Base-by-base conservation (phyloP, 441 rosid genomes). In the Aleurites moluccanus region DNA sequence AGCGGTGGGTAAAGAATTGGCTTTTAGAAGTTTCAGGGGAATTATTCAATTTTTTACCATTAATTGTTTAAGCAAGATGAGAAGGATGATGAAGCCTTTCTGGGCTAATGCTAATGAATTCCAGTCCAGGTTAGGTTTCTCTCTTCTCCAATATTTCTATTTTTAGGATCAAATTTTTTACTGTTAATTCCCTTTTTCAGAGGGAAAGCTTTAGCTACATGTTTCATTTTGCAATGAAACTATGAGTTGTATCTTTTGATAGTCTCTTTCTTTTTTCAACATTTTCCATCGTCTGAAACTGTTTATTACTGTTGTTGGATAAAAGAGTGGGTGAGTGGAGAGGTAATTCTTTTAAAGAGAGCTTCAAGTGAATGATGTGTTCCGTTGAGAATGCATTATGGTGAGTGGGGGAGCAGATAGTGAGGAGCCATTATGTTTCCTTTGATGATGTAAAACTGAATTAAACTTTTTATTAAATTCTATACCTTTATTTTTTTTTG, bases 81-180 rank as follows among this genome's bases (percentile, higher is more conserved):
- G 75, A 69, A 71, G 68, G 70, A 78, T 74, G 82, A 64, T 38
- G 40, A 38, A 63, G 69, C 79, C 28, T n/a, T n/a, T 28, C 61
- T 52, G 70, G 86, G 53, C 70, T 49, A 23, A 52, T 69, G 35
- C 42, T 25, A 33, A 70, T 49, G 61, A 61, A 74, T 60, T 28
- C 53, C 14, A 42, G 79, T 60, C 59, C 56, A 56, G 76, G 78
- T 33, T 65, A 38, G 64, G 74, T 64, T 20, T 38, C 30, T 30
- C 25, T 30, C 30, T 68, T 53, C 66, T 44, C 40, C 10, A 15
- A 61, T 61, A 33, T 64, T 67, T 67, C 71, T 69, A 44, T 66
- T 64, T 23, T 16, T 72, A 67, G 78, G 67, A 77, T 77, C 21
- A 67, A 60, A 16, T 56, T 27, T 50, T 69, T 60, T 38, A 2